Base-by-base conservation (phyloP, 306 rosid genomes). In the Citrullus mucosospermus region DNA sequence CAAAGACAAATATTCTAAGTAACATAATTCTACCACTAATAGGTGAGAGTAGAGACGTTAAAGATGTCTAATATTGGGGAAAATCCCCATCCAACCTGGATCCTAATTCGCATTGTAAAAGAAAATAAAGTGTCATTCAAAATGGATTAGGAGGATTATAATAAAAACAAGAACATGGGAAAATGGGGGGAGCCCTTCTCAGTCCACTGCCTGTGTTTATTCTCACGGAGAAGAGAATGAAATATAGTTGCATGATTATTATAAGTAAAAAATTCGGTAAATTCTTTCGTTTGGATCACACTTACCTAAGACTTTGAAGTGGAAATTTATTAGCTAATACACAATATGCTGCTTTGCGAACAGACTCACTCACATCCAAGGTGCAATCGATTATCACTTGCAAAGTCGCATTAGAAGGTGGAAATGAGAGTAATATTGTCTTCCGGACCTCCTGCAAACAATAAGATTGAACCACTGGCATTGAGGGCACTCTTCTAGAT, bases 231-330 rank as follows among this genome's bases (percentile, higher is more conserved):
- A 68, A 68, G 16, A 43, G 43, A 18, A 5, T 36, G 9, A 15
- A 68, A 68, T 43, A 25, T 13, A 10, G 32, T 68, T 46, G n/a
- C 15, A 68, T 6, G 16, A 43, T 44, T 22, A 70, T 11, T 43
- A 70, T 2, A 70, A 25, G 76, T 13, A 4, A 50, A 28, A 72
- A 72, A 17, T 46, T 28, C 4, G 1, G 43, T 28, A 8, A 28
- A 72, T 4, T 8, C 15, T 9, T 14, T 72, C 20, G 4, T 20
- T 72, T 50, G 43, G 32, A 72, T 48, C 77, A 85, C 14, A 58
- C 61, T 86, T 89, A 94, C 98, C 98, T 92, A 32, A 92, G 93
- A 87, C 97, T 95, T 82, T 95, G 99, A 86, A 95, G 92, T 73
- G 99, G 99, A 86, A 95, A 95, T 82, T 95, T 95, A 79, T 83